These are phyloP conservation scores for Rhipidocladum racemiflorum DNA, from an alignment of 176 grass and related monocot genomes.

Conservation along the genomic window DNA sequence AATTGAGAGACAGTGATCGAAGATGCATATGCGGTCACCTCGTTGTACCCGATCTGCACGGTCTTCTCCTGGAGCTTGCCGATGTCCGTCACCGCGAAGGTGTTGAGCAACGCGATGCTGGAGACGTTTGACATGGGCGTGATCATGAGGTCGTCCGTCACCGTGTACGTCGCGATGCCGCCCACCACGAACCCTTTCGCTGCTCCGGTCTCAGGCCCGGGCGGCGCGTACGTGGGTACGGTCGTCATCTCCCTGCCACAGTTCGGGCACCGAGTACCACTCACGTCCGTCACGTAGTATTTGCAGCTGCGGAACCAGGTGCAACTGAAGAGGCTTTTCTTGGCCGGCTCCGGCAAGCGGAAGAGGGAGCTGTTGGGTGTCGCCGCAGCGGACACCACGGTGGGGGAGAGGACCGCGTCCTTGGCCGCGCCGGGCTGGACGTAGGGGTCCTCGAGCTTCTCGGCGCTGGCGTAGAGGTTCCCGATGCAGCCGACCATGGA, in stretches of 20 bases:
- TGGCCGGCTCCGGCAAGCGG: too few relatives aligned
- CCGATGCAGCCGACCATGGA: neutral
- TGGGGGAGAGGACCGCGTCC: too few relatives aligned
- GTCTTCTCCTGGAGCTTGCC: constrained; percentile 4
- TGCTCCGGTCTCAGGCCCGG: neutral
- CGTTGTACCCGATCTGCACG: constrained; percentile 11
- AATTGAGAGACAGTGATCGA: neutral
- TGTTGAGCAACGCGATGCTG: constrained; percentile 34
- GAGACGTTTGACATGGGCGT: constrained; percentile 7
- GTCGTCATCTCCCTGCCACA: neutral
- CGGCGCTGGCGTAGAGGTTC: constrained; percentile 18
- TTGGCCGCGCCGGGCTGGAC: neutral
- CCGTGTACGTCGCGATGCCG: constrained; percentile 27
- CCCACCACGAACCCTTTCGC: constrained; percentile 27
- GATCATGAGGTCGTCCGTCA: constrained; percentile 18
- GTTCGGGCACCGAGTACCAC: too few relatives aligned
- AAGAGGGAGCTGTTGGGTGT: too few relatives aligned
- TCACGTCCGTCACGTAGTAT: too few relatives aligned
- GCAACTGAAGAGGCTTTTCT: too few relatives aligned
- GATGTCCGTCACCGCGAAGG: neutral
- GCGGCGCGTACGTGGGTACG: neutral
- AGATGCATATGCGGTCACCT: neutral
- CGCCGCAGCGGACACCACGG: too few relatives aligned
- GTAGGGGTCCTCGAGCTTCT: constrained; percentile 23
- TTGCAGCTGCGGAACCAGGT: too few relatives aligned